A percentile compares a stretch with the other conserved stretches of the same genome.
Conservation (phyloP, 2,329 filamentous ascomycete species). For the Penicillium aurantiogriseum region DNA sequence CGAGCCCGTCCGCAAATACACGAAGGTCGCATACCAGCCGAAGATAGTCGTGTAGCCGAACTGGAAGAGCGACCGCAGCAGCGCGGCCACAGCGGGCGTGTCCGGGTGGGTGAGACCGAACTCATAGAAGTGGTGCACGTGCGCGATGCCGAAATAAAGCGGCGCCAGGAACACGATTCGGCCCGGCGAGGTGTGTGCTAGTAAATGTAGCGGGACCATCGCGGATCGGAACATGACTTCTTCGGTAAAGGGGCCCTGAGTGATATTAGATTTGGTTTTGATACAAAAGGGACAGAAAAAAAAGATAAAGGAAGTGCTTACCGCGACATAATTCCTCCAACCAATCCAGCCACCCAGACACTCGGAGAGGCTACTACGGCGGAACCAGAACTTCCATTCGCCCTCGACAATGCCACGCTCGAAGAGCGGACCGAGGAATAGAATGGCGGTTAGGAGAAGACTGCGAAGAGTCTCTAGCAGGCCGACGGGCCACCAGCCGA, state of each 20-base stretch:
- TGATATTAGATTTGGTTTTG: neutral
- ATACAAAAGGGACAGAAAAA: no score
- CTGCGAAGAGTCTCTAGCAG: conserved; percentile 61
- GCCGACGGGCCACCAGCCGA: conserved; percentile 79
- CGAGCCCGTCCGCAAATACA: conserved; percentile 82
- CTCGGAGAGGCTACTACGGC: conserved; percentile 55
- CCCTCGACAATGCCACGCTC: conserved; percentile 73
- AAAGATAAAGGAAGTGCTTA: conserved; percentile 47
- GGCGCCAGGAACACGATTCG: conserved; percentile 77
- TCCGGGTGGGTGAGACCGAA: conserved; percentile 78
- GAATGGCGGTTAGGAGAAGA: conserved; percentile 69
- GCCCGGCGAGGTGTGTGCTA: conserved; percentile 58
- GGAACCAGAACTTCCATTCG: conserved; percentile 64
- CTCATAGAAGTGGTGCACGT: conserved; percentile 95
- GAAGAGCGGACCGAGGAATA: conserved; percentile 84
- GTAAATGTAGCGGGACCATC: conserved; percentile 76
- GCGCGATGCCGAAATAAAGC: conserved; percentile 87
- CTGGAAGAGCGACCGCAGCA: conserved; percentile 75
- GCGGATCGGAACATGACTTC: conserved; percentile 91
- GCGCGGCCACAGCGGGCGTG: conserved; percentile 60
- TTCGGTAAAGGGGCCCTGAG: conserved; percentile 82
- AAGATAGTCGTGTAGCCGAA: conserved; percentile 90
- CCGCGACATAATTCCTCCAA: conserved; percentile 84
- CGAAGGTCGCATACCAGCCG: conserved; percentile 86
- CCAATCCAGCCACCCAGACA: conserved; percentile 71